These are phyloP conservation scores for Hyaloperonospora brassicae DNA, from an alignment of 352 stramenopile species.

Conservation along the genomic window DNA sequence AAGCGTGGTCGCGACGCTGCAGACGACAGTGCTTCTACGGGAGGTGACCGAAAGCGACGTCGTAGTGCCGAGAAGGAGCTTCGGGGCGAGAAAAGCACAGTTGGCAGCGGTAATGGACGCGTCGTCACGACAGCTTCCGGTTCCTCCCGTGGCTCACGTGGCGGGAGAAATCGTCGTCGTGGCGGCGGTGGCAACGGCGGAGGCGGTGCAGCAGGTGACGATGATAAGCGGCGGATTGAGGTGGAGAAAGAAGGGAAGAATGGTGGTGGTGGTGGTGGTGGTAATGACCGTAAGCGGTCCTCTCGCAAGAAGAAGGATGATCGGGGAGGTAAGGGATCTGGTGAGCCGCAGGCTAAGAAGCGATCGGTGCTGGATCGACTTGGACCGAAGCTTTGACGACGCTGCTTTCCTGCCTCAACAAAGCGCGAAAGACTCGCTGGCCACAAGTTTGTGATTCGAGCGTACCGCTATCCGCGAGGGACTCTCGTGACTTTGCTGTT, in stretches of 20 bases:
- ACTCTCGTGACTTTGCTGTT: too few species aligned
- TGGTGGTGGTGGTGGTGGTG: constrained; percentile 23
- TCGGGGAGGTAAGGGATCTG: constrained; percentile 35
- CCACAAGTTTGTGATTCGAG: too few species aligned
- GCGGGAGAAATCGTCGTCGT: constrained; percentile 30
- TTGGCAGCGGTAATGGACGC: constrained; percentile 24
- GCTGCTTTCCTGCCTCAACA: background rate
- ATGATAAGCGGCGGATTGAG: constrained; percentile 52
- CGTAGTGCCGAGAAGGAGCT: constrained; percentile 24
- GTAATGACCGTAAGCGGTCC: constrained; percentile 25
- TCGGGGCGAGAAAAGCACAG: constrained; percentile 14
- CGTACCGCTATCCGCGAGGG: too few species aligned
- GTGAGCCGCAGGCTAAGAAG: constrained; percentile 67
- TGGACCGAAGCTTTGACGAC: constrained; percentile 48
- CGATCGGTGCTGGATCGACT: constrained; percentile 75
- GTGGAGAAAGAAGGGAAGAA: constrained; percentile 15
- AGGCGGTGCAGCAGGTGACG: constrained; percentile 15
- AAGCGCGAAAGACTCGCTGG: too few species aligned
- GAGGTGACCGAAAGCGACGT: constrained; percentile 25
- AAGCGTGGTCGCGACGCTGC: constrained; percentile 32
- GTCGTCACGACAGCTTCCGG: constrained; percentile 40
- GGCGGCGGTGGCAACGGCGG: constrained; percentile 17
- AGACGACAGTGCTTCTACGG: constrained; percentile 13
- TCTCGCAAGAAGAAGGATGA: constrained; percentile 42
- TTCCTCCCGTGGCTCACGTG: constrained; percentile 24